Conservation (phyloP, 2,329 filamentous ascomycete genomes). For the Myriosclerotinia scirpicola region DNA sequence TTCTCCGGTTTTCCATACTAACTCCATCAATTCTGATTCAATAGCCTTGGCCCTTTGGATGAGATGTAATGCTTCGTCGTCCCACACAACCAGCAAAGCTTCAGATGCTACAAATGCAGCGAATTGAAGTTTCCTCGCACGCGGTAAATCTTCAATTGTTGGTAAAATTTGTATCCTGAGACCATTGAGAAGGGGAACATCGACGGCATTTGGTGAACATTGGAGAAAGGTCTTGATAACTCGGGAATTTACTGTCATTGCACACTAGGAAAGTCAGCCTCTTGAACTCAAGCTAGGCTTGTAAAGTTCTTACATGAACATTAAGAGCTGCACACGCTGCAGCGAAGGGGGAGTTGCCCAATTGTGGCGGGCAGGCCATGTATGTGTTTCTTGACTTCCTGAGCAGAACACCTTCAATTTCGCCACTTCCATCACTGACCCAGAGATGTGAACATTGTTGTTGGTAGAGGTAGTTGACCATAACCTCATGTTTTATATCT, state of each 20-base stretch:
- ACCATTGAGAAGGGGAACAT: slow-evolving; percentile 74
- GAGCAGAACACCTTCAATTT: slow-evolving; percentile 70
- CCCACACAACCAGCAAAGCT: slow-evolving; percentile 75
- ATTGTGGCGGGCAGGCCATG: slow-evolving; percentile 68
- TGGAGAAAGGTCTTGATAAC: slow-evolving; percentile 77
- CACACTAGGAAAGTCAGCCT: slow-evolving; percentile 52
- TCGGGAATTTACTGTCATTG: slow-evolving; percentile 78
- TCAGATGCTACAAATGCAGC: slow-evolving; percentile 75
- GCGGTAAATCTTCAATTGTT: slow-evolving; percentile 66
- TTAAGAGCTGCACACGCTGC: slow-evolving; percentile 67
- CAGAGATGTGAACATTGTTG: slow-evolving; percentile 74
- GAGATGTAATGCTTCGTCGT: slow-evolving; percentile 73
- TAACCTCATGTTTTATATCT: slow-evolving; percentile 77
- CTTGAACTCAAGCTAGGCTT: no score
- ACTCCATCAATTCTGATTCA: slow-evolving; percentile 73
- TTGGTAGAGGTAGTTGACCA: slow-evolving; percentile 81
- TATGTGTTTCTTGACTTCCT: slow-evolving; percentile 68
- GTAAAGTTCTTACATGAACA: slow-evolving; percentile 56
- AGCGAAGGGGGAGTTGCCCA: slow-evolving; percentile 63
- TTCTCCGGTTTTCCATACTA: slow-evolving; percentile 67
- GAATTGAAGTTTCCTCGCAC: slow-evolving; percentile 75
- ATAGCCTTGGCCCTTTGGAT: slow-evolving; percentile 69
- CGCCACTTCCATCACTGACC: slow-evolving; percentile 68
- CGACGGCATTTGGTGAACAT: slow-evolving; percentile 69
- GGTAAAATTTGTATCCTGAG: slow-evolving; percentile 75